A percentile compares a stretch with the other conserved stretches of the same genome.
Evolutionary conservation across 1,284 basidiomycete species (phyloP).

Genomic region (Tausonia pullulans): DNA sequence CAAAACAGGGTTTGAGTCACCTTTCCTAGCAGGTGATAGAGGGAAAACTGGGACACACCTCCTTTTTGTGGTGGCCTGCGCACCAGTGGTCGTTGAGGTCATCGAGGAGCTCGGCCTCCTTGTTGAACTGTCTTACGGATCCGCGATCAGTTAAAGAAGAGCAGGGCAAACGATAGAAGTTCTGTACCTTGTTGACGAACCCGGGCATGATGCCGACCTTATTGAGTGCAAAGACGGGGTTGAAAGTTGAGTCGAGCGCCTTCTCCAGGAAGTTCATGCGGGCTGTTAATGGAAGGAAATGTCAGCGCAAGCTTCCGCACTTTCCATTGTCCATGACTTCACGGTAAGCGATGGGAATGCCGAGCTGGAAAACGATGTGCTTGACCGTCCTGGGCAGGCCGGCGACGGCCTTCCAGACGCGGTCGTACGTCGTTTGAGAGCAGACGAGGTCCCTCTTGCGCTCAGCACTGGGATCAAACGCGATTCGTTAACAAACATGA

Average conservation of each 20-base stretch:
- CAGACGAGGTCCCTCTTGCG: conserved; percentile 69
- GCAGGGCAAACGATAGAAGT: background rate
- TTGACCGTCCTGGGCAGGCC: conserved; percentile 53
- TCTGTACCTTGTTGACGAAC: conserved; percentile 55
- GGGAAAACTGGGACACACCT: conserved; percentile 28
- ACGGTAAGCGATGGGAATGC: conserved; percentile 35
- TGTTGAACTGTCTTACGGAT: conserved; percentile 53
- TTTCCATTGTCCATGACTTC: conserved; percentile 36
- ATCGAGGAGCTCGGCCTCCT: conserved; percentile 79
- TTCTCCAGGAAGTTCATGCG: conserved; percentile 74
- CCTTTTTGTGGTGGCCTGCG: conserved; percentile 33
- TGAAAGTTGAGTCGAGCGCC: conserved; percentile 62
- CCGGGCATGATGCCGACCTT: conserved; percentile 45
- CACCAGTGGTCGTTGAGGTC: conserved; percentile 41
- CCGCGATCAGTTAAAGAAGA: conserved; percentile 51
- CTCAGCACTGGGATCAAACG: conserved; percentile 52
- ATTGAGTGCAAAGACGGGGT: conserved; percentile 65
- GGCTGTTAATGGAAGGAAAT: conserved; percentile 65
- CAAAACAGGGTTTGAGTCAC: background rate
- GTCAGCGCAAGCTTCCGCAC: background rate
- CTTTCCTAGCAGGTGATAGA: background rate
- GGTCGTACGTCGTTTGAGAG: conserved; percentile 56
- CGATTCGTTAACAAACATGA: no score
- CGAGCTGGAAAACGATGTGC: conserved; percentile 70
- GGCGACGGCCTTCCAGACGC: conserved; percentile 52